Conservation (phyloP, 2,329 filamentous ascomycete genomes). For the Aotearoamyces nothofagi region DNA sequence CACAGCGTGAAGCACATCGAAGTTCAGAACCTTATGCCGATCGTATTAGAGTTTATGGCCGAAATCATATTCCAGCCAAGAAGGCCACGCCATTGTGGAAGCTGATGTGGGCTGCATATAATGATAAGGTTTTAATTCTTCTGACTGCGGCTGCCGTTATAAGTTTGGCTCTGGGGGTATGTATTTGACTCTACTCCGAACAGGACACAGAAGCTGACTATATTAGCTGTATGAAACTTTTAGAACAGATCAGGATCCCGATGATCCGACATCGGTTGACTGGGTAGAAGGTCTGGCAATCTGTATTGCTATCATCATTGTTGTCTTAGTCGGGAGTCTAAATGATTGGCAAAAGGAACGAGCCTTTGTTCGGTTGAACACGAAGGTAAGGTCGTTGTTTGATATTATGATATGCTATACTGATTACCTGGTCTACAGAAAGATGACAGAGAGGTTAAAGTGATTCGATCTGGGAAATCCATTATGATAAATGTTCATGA, state of each 20-base stretch:
- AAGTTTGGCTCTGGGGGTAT: slow-evolving; percentile 59
- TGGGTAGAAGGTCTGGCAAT: slow-evolving; percentile 78
- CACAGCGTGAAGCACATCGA: slow-evolving; percentile 6
- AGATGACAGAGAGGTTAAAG: slow-evolving; percentile 58
- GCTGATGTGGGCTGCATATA: slow-evolving; percentile 67
- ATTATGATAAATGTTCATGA: slow-evolving; percentile 57
- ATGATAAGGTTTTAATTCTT: slow-evolving; percentile 65
- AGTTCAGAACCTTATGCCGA: slow-evolving; percentile 32
- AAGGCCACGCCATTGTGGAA: slow-evolving; percentile 55
- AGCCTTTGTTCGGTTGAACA: slow-evolving; percentile 67
- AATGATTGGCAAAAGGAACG: slow-evolving; percentile 76
- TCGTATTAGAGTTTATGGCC: slow-evolving; percentile 53
- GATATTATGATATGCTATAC: too few relatives aligned
- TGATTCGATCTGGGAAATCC: slow-evolving; percentile 59
- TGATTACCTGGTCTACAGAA: too few relatives aligned
- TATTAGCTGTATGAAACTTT: slow-evolving; percentile 60
- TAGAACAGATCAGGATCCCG: slow-evolving; percentile 32
- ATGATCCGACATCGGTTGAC: slow-evolving; percentile 40
- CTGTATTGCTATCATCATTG: slow-evolving; percentile 60
- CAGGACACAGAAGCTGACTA: too few relatives aligned
- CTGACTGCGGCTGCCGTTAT: slow-evolving; percentile 58
- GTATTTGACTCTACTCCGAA: too few relatives aligned
- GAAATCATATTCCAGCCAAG: slow-evolving; percentile 52
- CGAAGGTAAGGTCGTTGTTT: slow-evolving; percentile 38
- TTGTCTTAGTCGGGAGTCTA: slow-evolving; percentile 60